phyloP scores from a whole-genome alignment of 176 grass and related monocot genomes.

The Hsuehochloa calcarea region DNA sequence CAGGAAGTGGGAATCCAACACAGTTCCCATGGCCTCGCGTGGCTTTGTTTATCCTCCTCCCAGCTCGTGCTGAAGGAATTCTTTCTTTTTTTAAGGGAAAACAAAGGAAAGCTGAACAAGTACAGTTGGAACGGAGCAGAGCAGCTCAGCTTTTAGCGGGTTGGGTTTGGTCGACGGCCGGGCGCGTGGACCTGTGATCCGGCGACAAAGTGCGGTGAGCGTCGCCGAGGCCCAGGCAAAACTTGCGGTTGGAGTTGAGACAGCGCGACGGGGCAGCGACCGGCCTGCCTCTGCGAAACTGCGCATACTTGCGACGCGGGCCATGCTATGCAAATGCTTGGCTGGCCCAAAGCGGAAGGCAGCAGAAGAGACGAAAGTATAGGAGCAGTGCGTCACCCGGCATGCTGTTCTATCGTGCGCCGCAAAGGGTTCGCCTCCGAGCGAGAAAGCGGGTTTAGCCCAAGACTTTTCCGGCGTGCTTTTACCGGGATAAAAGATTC shows the following conservation, averaged over 20 bases:
- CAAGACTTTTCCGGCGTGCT: too few relatives aligned
- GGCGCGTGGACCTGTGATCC: neutral
- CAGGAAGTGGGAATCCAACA: constrained; percentile 85
- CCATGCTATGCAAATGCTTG: constrained; percentile 12
- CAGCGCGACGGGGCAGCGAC: constrained; percentile 4
- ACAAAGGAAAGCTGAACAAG: neutral
- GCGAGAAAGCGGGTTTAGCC: neutral
- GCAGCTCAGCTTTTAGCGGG: neutral
- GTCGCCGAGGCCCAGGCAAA: neutral
- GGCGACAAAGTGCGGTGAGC: neutral
- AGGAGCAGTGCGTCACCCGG: neutral
- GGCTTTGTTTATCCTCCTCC: neutral
- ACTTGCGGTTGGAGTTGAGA: constrained; percentile 30
- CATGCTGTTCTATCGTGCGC: neutral
- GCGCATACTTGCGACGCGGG: constrained; percentile 12
- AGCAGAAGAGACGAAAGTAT: neutral
- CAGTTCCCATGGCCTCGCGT: constrained; percentile 59
- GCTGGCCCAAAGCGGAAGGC: constrained; percentile 15
- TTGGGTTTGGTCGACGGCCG: neutral
- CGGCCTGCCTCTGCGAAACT: too few relatives aligned
- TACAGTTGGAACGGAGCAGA: neutral
- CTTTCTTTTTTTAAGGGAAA: neutral
- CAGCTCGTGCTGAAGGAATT: neutral
- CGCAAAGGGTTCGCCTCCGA: neutral
- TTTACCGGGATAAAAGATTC: neutral